phyloP scores from a whole-genome alignment of 75 land plant genomes.

The Larix kaempferi region DNA sequence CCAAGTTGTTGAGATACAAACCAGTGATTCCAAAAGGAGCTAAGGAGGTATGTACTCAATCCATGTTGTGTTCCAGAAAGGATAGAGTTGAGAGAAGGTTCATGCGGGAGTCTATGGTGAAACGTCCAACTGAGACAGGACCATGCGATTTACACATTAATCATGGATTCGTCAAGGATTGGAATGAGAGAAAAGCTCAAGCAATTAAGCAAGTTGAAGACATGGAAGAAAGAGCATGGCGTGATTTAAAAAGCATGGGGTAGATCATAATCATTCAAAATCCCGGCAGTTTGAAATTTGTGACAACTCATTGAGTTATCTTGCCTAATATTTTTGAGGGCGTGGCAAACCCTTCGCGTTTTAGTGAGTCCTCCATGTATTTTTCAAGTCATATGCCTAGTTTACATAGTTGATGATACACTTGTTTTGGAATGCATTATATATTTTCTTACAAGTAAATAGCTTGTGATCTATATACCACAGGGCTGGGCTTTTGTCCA shows the following conservation, averaged over 20 bases:
- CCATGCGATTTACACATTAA: conserved; percentile 35
- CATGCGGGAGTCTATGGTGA: conserved; percentile 45
- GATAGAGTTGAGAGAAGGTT: conserved; percentile 27
- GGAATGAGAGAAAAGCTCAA: conserved; percentile 13
- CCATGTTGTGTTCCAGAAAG: conserved; percentile 35
- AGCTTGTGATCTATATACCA: too few species aligned
- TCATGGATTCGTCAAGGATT: conserved; percentile 9
- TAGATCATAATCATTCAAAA: too few species aligned
- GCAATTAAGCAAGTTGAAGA: conserved; percentile 33
- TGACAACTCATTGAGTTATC: too few species aligned
- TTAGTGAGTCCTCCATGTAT: too few species aligned
- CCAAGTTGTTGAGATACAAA: conserved; percentile 47
- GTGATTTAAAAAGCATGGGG: neutral
- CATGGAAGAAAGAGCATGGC: conserved; percentile 30
- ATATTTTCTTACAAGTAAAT: too few species aligned
- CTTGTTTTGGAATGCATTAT: too few species aligned
- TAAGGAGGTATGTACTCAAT: conserved; percentile 29
- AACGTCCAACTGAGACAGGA: conserved; percentile 4
- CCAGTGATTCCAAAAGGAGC: conserved; percentile 40
- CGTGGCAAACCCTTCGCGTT: too few species aligned
- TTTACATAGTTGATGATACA: too few species aligned
- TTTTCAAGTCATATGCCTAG: too few species aligned
- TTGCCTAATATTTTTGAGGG: too few species aligned
- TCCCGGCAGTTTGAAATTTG: too few species aligned
- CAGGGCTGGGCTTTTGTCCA: too few species aligned